Percentiles rank a stretch among this genome's conserved stretches.
Conservation (phyloP, 1,284 basidiomycete genomes). For the Trichosporon ovoides region DNA sequence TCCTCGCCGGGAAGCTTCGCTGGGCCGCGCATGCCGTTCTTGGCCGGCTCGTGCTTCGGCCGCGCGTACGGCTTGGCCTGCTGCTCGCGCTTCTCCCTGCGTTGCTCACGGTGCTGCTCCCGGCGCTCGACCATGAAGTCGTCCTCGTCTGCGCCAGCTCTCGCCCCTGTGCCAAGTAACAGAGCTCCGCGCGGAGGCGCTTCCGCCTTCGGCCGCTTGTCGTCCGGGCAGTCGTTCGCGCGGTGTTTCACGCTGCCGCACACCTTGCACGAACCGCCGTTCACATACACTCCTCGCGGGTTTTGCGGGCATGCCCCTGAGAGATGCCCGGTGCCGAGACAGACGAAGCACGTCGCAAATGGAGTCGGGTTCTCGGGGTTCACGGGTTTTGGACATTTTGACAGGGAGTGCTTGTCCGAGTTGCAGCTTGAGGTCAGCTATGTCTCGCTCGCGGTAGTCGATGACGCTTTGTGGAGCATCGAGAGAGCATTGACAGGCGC, state of each 20-base stretch:
- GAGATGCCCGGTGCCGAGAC: constrained; percentile 71
- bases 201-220: constrained; percentile 10
- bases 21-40: constrained; percentile 34
- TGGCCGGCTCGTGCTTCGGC: constrained; percentile 29
- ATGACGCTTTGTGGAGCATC: neutral
- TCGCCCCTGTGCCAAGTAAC: constrained; percentile 25
- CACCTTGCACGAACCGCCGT: constrained; percentile 84
- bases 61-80: constrained; percentile 7
- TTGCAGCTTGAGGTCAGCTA: constrained; percentile 61
- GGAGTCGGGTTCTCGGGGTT: constrained; percentile 69
- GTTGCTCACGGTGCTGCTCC: constrained; percentile 5
- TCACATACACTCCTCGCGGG: constrained; percentile 78
- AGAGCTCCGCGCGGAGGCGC: neutral
- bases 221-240: constrained; percentile 67
- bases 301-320: constrained; percentile 77
- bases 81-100: neutral
- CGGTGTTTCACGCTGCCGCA: constrained; percentile 79
- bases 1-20: constrained; percentile 25
- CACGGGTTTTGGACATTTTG: constrained; percentile 64
- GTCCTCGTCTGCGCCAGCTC: constrained; percentile 79
- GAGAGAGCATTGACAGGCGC: neutral
- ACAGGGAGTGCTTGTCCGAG: constrained; percentile 69
- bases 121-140: constrained; percentile 72
- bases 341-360: constrained; percentile 88
- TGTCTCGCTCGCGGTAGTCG: neutral